Conservation (phyloP, 1,284 basidiomycete genomes). For the Moniliella sp. region DNA sequence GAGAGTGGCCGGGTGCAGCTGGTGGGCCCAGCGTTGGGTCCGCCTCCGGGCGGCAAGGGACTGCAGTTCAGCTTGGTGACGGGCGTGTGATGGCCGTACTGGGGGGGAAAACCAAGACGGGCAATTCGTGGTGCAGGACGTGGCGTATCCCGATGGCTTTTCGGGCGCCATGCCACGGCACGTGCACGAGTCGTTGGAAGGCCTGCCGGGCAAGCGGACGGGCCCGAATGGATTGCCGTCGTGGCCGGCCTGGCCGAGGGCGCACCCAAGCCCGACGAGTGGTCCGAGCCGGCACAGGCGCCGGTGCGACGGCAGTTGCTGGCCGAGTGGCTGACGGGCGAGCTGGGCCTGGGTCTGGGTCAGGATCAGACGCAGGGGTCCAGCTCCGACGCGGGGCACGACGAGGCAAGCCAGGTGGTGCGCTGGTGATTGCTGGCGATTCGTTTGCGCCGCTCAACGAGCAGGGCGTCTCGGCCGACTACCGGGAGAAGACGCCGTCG, state of each 20-base stretch:
- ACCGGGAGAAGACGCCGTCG: neutral
- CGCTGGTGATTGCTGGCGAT: too few relatives aligned
- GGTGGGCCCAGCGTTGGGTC: constrained; percentile 44
- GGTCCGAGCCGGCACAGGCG: constrained; percentile 1
- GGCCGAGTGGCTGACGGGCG: constrained; percentile 61
- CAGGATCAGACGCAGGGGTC: constrained; percentile 39
- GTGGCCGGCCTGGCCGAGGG: constrained; percentile 48
- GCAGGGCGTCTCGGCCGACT: too few relatives aligned
- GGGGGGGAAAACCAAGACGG: constrained; percentile 64
- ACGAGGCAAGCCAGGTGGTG: too few relatives aligned
- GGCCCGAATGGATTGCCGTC: constrained; percentile 61
- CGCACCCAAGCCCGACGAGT: neutral
- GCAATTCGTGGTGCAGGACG: constrained; percentile 88
- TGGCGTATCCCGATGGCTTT: constrained; percentile 54
- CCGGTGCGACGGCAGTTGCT: constrained; percentile 6
- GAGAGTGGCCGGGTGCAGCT: constrained; percentile 75
- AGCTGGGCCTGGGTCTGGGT: too few relatives aligned
- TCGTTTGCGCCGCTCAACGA: too few relatives aligned
- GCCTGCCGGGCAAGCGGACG: neutral
- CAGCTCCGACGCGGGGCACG: neutral
- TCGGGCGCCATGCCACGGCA: constrained; percentile 26
- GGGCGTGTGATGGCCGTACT: constrained; percentile 67
- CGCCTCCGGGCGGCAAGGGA: constrained; percentile 4
- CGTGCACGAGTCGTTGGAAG: neutral
- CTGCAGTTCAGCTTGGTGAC: constrained; percentile 18